These are phyloP conservation scores for Paramecium biaurelia DNA, from an alignment of 73 alveolate genomes.

Conservation along the genomic window DNA sequence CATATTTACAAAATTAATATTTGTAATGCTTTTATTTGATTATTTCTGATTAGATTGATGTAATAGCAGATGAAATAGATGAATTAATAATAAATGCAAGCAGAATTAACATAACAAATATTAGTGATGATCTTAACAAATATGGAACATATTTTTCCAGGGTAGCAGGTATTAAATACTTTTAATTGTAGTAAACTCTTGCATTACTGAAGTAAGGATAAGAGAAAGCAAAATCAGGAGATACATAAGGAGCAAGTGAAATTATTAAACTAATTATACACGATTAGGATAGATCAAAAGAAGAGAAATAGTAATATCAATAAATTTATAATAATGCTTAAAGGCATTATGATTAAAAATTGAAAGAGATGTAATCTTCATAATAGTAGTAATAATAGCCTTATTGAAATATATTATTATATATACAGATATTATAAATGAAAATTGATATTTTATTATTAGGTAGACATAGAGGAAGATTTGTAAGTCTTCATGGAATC, in stretches of 20 bases:
- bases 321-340: conserved; percentile 50
- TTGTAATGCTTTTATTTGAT: not conserved
- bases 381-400: not conserved
- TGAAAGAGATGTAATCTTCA: conserved; percentile 5
- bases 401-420: conserved; percentile 11
- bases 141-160: conserved; percentile 47
- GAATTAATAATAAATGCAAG: not conserved
- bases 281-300: conserved; percentile 41
- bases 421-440: not conserved
- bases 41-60: not conserved
- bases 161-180: not conserved
- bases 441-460: not conserved
- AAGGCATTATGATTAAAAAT: conserved; percentile 39
- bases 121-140: conserved; percentile 32
- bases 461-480: not conserved
- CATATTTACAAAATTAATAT: not conserved
- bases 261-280: conserved; percentile 2
- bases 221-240: conserved; percentile 23
- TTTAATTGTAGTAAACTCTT: not conserved
- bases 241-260: conserved; percentile 28
- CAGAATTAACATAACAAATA: conserved; percentile 14
- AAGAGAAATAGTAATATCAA: conserved; percentile 41
- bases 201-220: not conserved
- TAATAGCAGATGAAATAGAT: not conserved
- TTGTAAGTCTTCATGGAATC: not conserved